Conservation (phyloP, 164 flowering plant species). For the Tetracentron sinense region DNA sequence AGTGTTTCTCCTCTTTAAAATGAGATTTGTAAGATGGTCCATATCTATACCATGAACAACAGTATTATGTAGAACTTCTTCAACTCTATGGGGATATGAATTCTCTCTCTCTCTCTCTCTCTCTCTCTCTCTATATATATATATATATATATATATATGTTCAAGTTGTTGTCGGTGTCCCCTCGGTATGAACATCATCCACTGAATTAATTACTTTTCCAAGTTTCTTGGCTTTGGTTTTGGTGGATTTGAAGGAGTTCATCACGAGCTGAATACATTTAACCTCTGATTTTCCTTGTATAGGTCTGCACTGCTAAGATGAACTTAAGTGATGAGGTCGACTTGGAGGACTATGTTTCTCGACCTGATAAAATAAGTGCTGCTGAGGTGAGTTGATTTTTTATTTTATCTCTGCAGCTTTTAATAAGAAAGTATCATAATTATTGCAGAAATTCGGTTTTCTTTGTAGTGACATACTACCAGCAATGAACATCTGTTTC, state of each 20-base stretch:
- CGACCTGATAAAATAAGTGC: conserved; percentile 99
- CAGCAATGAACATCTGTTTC: not conserved
- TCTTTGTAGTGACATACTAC: not conserved
- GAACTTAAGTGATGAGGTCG: conserved; percentile 96
- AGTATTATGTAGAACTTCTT: too few relatives aligned
- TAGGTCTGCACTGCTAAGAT: conserved; percentile 97
- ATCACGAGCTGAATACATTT: not conserved
- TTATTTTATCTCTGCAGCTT: not conserved
- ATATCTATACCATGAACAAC: too few relatives aligned
- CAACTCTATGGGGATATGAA: too few relatives aligned
- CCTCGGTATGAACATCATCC: not conserved
- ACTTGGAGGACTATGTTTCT: conserved; percentile 95
- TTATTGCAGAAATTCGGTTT: not conserved
- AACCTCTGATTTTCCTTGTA: conserved; percentile 6
- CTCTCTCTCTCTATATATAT: too few relatives aligned
- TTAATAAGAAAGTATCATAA: not conserved
- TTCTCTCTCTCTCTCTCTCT: too few relatives aligned
- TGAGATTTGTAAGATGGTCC: too few relatives aligned
- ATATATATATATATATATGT: too few relatives aligned
- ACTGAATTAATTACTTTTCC: not conserved
- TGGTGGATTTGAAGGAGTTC: not conserved
- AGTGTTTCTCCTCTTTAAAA: too few relatives aligned
- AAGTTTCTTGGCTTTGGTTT: not conserved
- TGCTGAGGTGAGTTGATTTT: conserved; percentile 74
- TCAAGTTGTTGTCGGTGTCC: too few relatives aligned